A percentile compares a stretch with the other conserved stretches of the same genome.
phyloP scores from a whole-genome alignment of 176 grass and related monocot genomes.

The Phyllostachys edulis region DNA sequence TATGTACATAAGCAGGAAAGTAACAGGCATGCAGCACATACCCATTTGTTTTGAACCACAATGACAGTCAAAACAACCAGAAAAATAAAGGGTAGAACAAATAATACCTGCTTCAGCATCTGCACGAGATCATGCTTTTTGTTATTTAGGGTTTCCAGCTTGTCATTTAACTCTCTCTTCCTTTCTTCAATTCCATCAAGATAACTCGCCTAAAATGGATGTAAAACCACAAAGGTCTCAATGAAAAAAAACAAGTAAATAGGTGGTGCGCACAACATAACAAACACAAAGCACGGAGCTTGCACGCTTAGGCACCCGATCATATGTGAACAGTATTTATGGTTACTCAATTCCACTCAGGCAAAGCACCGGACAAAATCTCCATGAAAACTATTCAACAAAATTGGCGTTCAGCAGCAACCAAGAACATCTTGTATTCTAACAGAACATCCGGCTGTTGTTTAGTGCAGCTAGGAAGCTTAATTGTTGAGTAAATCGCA shows the following conservation, averaged over 20 bases:
- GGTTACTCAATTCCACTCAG: slow-evolving; percentile 1
- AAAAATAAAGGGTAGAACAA: slow-evolving; percentile 2
- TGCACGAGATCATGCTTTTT: slow-evolving; percentile 97
- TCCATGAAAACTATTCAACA: not conserved
- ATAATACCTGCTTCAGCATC: slow-evolving; percentile 95
- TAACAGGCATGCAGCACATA: not conserved
- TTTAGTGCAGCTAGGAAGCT: slow-evolving; percentile 1
- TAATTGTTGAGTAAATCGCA: not conserved
- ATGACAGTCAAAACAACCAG: not conserved
- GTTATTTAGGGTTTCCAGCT: slow-evolving; percentile 68
- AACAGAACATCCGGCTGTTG: not conserved
- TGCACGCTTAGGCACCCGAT: not conserved
- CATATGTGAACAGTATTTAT: not conserved
- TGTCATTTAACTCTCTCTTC: slow-evolving; percentile 67
- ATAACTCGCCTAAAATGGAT: slow-evolving; percentile 41
- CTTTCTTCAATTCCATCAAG: slow-evolving; percentile 49
- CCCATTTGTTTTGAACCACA: not conserved
- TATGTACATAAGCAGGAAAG: not conserved
- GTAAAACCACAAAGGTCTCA: not conserved
- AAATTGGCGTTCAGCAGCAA: not conserved
- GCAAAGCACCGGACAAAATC: not conserved
- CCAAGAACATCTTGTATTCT: not conserved
- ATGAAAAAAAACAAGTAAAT: not conserved
- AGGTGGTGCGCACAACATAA: not conserved
- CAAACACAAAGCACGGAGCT: not conserved